Evolutionary conservation across 2,329 filamentous ascomycete species (phyloP).

Genomic region (Talaromyces pinophilus): DNA sequence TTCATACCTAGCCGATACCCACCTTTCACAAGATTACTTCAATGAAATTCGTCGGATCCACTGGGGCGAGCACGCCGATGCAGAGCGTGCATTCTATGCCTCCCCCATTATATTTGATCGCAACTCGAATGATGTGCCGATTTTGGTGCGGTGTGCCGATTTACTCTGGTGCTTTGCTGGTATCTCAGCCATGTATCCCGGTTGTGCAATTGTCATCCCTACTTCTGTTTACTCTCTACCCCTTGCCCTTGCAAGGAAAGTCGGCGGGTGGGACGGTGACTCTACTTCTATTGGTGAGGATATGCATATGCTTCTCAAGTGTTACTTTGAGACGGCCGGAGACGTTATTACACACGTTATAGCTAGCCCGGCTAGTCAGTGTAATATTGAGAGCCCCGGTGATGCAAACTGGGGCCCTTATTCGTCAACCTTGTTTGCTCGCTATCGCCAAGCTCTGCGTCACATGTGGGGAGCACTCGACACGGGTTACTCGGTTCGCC

Average conservation of each 20-base stretch:
- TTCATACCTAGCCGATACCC: constrained; percentile 53
- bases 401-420: constrained; percentile 49
- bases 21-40: constrained; percentile 69
- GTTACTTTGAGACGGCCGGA: constrained; percentile 72
- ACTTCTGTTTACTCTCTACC: constrained; percentile 74
- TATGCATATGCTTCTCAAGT: constrained; percentile 76
- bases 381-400: constrained; percentile 65
- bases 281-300: constrained; percentile 74
- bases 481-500: constrained; percentile 62
- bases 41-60: constrained; percentile 65
- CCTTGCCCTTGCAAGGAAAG: constrained; percentile 65
- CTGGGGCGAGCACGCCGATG: constrained; percentile 45
- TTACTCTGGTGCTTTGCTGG: constrained; percentile 72
- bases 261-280: constrained; percentile 71
- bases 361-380: constrained; percentile 70
- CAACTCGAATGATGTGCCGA: constrained; percentile 68
- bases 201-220: constrained; percentile 66
- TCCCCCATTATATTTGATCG: constrained; percentile 74
- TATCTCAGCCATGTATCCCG: constrained; percentile 66
- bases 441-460: constrained; percentile 70
- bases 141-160: constrained; percentile 70
- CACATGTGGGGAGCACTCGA: constrained; percentile 74
- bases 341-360: constrained; percentile 66
- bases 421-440: constrained; percentile 61
- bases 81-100: constrained; percentile 62